phyloP scores from a whole-genome alignment of 2,329 filamentous ascomycete genomes.

The Leptographium lundbergii region DNA sequence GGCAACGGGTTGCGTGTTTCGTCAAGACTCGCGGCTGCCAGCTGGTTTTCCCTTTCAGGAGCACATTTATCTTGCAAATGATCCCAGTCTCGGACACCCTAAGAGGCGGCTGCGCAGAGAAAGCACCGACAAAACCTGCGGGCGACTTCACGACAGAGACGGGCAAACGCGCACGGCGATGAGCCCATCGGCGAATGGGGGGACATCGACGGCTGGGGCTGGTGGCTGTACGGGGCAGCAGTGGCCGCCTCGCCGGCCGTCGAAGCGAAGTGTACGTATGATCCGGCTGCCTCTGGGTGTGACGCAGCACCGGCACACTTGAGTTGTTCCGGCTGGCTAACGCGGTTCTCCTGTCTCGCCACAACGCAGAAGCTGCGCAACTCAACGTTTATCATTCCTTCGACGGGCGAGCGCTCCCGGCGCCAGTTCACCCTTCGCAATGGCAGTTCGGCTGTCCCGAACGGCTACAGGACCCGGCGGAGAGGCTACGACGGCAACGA shows the following conservation, averaged over 20 bases:
- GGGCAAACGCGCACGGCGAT: neutral
- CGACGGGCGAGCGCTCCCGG: constrained; percentile 72
- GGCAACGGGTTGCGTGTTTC: neutral
- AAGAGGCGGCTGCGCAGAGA: neutral
- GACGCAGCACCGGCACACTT: neutral
- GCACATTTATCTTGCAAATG: neutral
- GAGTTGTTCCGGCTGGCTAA: neutral
- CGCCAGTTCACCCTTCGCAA: constrained; percentile 65
- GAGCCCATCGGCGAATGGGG: neutral
- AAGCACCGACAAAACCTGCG: neutral
- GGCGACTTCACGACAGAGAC: neutral
- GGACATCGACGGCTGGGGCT: neutral
- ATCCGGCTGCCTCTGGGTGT: neutral
- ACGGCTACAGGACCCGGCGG: neutral
- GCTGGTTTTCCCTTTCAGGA: neutral
- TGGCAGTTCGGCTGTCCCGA: neutral
- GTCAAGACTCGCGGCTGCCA: neutral
- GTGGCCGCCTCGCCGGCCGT: constrained; percentile 31
- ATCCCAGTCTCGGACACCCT: neutral
- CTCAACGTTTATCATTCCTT: constrained; percentile 76
- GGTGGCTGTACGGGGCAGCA: constrained; percentile 4
- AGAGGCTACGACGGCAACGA: constrained; percentile 18
- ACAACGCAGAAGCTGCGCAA: constrained; percentile 56
- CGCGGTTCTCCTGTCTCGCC: neutral
- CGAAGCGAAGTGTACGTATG: constrained; percentile 31